Evolutionary conservation across 192 early-diverging fungal species (phyloP).

Genomic region (Coemansia erecta): DNA sequence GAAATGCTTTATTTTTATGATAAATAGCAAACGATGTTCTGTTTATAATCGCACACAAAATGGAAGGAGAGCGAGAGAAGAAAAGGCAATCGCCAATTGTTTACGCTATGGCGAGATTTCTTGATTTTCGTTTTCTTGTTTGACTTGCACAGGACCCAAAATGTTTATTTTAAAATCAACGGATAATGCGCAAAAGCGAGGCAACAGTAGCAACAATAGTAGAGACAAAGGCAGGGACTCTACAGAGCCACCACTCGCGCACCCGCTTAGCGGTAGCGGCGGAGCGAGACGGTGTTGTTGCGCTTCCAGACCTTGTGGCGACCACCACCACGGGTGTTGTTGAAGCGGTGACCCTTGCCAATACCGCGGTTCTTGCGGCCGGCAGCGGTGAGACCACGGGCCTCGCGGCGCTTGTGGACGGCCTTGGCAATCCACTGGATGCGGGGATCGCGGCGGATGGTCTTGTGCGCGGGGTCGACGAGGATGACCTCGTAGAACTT

Average conservation of each 20-base stretch:
- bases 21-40: not conserved
- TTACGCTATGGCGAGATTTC: not conserved
- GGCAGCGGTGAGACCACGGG: constrained; percentile 94
- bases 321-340: constrained; percentile 96
- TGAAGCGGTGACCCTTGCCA: constrained; percentile 94
- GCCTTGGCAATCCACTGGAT: constrained; percentile 99
- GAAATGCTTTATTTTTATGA: not conserved
- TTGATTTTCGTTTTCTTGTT: not conserved
- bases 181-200: not conserved
- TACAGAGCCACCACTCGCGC: constrained; percentile 4
- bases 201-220: not conserved
- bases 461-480: constrained; percentile 97
- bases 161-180: not conserved
- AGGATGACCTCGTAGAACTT: constrained; percentile 99
- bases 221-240: not conserved
- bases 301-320: constrained; percentile 90
- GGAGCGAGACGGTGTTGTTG: constrained; percentile 94
- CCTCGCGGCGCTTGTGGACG: constrained; percentile 98
- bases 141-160: not conserved
- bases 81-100: not conserved
- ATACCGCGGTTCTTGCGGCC: constrained; percentile 97
- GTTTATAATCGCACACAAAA: too few species aligned
- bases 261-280: constrained; percentile 82
- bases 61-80: not conserved
- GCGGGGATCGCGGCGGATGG: constrained; percentile 96